These are phyloP conservation scores for Pulveroboletus sp. DNA, from an alignment of 768 basidiomycete species.

Conservation along the genomic window DNA sequence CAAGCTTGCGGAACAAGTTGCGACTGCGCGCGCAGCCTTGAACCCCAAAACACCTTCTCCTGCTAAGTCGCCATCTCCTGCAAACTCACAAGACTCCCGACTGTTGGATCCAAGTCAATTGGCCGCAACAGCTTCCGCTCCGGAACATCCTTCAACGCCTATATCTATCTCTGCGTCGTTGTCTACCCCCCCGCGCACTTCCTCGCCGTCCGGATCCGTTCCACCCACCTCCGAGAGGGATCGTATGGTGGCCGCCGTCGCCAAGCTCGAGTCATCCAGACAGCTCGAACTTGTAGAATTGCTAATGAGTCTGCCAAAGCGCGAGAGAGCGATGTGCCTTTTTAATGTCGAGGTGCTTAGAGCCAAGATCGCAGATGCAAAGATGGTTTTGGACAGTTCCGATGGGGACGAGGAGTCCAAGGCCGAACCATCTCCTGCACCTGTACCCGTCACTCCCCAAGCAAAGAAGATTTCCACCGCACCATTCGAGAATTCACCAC, in stretches of 20 bases:
- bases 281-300: slow-evolving; percentile 69
- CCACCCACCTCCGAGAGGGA: slow-evolving; percentile 71
- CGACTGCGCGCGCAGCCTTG: slow-evolving; percentile 34
- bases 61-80: slow-evolving; percentile 50
- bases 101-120: slow-evolving; percentile 59
- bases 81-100: slow-evolving; percentile 66
- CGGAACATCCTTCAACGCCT: slow-evolving; percentile 84
- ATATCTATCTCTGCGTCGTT: slow-evolving; percentile 71
- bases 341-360: slow-evolving; percentile 82
- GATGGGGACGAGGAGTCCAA: slow-evolving; percentile 48
- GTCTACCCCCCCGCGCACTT: slow-evolving; percentile 81
- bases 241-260: slow-evolving; percentile 64
- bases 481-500: slow-evolving; percentile 49
- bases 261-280: slow-evolving; percentile 56
- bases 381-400: slow-evolving; percentile 71
- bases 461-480: slow-evolving; percentile 48
- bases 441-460: slow-evolving; percentile 58
- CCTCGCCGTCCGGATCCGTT: slow-evolving; percentile 64
- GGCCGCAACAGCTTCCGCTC: slow-evolving; percentile 80
- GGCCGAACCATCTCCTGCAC: slow-evolving; percentile 24
- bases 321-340: slow-evolving; percentile 86
- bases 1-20: slow-evolving; percentile 64
- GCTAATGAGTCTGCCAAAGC: slow-evolving; percentile 81
- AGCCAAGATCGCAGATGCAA: slow-evolving; percentile 77
- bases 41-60: slow-evolving; percentile 39